A percentile compares a stretch with the other conserved stretches of the same genome.
Evolutionary conservation across 106 monocot genomes (phyloP).

Genomic region (Narthecium ossifragum): DNA sequence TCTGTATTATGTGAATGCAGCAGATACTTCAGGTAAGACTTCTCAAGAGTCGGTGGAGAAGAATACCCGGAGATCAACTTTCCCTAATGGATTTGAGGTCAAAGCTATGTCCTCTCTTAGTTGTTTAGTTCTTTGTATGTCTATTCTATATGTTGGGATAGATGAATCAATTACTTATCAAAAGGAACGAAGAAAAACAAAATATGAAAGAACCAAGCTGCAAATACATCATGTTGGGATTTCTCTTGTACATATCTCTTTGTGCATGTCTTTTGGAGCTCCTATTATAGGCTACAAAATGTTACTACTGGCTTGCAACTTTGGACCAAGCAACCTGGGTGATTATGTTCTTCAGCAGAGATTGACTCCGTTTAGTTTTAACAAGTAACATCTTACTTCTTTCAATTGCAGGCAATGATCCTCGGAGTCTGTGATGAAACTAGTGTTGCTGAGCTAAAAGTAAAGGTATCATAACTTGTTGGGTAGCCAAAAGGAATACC

Average conservation of each 20-base stretch:
- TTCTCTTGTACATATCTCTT: background rate
- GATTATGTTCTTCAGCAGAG: background rate
- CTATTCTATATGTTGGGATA: too few species aligned
- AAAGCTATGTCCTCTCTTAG: background rate
- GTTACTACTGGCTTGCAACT: background rate
- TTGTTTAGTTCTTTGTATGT: background rate
- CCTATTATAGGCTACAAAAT: too few species aligned
- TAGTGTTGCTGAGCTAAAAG: conserved; percentile 64
- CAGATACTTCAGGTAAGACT: conserved; percentile 13
- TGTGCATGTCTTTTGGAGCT: background rate
- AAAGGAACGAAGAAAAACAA: too few species aligned
- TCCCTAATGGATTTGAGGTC: conserved; percentile 37
- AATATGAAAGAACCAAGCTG: background rate
- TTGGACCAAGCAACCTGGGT: background rate
- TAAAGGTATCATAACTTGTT: conserved; percentile 47
- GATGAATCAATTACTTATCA: too few species aligned
- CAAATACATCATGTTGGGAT: background rate
- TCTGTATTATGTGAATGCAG: conserved; percentile 8
- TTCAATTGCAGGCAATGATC: conserved; percentile 46
- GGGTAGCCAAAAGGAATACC: too few species aligned
- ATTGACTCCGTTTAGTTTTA: background rate
- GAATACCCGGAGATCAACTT: conserved; percentile 17
- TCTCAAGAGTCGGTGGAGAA: conserved; percentile 3
- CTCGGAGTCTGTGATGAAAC: conserved; percentile 78
- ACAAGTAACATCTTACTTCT: background rate